Conservation (phyloP, 148 eudicot species). For the Vaccinium corymbosum region DNA sequence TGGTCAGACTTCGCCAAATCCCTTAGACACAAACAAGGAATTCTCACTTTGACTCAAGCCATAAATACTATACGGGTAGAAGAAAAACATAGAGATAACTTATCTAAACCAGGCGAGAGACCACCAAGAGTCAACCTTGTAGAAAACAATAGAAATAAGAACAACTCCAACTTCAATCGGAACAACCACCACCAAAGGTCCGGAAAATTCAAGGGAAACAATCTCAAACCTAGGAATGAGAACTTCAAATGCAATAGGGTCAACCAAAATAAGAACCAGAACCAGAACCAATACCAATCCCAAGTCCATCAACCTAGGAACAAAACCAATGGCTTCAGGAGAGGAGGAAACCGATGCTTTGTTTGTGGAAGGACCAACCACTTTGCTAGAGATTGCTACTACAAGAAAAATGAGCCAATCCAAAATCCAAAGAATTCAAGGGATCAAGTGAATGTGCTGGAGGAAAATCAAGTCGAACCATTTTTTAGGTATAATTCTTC, state of each 20-base stretch:
- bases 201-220: neutral
- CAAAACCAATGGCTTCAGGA: neutral
- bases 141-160: neutral
- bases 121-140: neutral
- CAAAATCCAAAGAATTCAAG: neutral
- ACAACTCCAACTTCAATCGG: neutral
- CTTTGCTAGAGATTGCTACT: neutral
- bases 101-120: neutral
- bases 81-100: neutral
- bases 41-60: neutral
- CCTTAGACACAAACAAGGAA: neutral
- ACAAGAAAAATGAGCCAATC: neutral
- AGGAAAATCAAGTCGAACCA: neutral
- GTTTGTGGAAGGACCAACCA: slow-evolving; percentile 8
- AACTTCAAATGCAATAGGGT: neutral
- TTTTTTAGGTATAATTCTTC: neutral
- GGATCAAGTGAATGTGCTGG: neutral
- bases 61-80: neutral
- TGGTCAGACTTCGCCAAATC: neutral
- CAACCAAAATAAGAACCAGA: neutral
- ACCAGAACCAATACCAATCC: neutral
- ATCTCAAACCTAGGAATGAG: neutral
- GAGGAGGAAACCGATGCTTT: neutral
- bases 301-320: neutral
- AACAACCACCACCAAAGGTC: no score